phyloP scores from a whole-genome alignment of 192 early-diverging fungal genomes.

The Umbelopsis isabellina region DNA sequence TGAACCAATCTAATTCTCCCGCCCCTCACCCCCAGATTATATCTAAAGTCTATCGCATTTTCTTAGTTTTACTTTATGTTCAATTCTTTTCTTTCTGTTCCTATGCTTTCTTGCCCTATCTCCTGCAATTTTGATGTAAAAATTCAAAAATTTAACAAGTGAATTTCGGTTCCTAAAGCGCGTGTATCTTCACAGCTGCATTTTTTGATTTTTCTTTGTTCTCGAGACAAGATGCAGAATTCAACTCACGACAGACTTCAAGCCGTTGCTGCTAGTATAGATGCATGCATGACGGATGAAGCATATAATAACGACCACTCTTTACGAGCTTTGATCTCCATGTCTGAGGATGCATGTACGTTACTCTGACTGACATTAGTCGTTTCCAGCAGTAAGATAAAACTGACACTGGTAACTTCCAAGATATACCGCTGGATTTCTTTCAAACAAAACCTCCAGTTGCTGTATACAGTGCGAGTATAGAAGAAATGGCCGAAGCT shows the following conservation, averaged over 20 bases:
- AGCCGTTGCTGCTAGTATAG: neutral
- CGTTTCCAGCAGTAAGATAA: neutral
- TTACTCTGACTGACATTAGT: neutral
- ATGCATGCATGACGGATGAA: slow-evolving; percentile 10
- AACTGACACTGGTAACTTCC: neutral
- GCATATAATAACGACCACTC: slow-evolving; percentile 3
- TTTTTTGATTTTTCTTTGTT: slow-evolving; percentile 11
- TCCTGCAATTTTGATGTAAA: slow-evolving; percentile 21
- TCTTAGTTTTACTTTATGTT: neutral
- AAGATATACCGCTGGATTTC: slow-evolving; percentile 9
- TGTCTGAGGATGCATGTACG: slow-evolving; percentile 12
- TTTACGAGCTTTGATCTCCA: neutral
- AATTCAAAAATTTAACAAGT: slow-evolving; percentile 3
- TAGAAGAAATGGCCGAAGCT: neutral
- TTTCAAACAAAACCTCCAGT: slow-evolving; percentile 7
- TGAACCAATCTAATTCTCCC: slow-evolving; percentile 38
- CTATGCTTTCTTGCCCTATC: neutral
- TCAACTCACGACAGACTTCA: neutral
- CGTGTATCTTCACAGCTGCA: neutral
- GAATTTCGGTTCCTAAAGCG: neutral
- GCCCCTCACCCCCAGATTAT: neutral
- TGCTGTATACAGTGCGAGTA: neutral
- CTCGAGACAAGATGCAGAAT: neutral
- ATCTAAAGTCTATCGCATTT: neutral
- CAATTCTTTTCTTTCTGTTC: neutral